Percentiles rank a stretch among this genome's conserved stretches.
Evolutionary conservation across 2,329 filamentous ascomycete species (phyloP).

Genomic region (Diaporthe sp.): DNA sequence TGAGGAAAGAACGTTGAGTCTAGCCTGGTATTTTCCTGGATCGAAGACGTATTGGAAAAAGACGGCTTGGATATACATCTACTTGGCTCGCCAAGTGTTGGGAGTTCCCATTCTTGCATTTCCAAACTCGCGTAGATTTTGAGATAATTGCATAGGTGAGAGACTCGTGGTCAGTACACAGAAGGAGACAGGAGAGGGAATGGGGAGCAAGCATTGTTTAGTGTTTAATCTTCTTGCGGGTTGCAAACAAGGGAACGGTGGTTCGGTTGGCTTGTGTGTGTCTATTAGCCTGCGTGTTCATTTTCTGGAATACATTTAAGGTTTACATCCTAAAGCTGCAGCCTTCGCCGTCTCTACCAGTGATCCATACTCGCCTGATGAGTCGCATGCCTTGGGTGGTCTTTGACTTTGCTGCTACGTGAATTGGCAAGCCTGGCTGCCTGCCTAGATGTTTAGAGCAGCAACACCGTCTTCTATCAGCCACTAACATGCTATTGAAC

Average conservation of each 20-base stretch:
- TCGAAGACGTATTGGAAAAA: neutral
- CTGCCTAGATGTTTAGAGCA: neutral
- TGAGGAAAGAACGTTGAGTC: neutral
- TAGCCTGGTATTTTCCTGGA: neutral
- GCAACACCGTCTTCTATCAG: neutral
- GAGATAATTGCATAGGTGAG: constrained; percentile 13
- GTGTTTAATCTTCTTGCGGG: constrained; percentile 38
- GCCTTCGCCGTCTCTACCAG: neutral
- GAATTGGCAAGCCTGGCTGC: too few relatives aligned
- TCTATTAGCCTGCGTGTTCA: constrained; percentile 27
- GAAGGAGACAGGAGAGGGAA: constrained; percentile 2
- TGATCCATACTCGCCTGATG: neutral
- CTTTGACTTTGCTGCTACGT: neutral
- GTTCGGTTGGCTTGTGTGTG: constrained; percentile 6
- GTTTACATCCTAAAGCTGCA: constrained; percentile 27
- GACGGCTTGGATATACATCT: constrained; percentile 13
- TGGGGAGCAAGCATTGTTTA: constrained; percentile 38
- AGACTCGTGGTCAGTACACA: neutral
- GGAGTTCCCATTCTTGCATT: constrained; percentile 13
- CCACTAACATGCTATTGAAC: neutral
- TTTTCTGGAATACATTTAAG: constrained; percentile 40
- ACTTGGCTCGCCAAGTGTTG: constrained; percentile 1
- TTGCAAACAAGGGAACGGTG: constrained; percentile 7
- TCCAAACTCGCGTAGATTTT: constrained; percentile 14
- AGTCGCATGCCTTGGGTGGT: neutral